Conservation (phyloP, 352 stramenopile species). For the Phytophthora chlamydospora region DNA sequence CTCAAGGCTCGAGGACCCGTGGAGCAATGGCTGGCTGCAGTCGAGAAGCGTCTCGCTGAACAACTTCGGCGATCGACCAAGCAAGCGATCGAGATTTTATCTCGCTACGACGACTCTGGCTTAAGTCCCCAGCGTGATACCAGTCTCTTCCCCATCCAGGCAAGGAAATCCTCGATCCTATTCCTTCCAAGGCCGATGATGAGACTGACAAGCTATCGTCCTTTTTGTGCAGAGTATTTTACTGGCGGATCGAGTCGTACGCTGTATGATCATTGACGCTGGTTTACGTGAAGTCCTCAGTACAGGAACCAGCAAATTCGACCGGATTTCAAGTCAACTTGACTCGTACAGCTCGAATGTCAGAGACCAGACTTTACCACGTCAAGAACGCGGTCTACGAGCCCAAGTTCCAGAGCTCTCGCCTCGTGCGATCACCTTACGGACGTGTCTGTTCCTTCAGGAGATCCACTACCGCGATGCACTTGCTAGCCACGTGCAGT, state of each 20-base stretch:
- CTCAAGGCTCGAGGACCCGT: conserved; percentile 71
- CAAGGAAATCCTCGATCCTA: not conserved
- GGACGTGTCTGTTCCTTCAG: conserved; percentile 46
- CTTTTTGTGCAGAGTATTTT: conserved; percentile 38
- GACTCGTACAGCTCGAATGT: conserved; percentile 9
- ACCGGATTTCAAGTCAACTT: conserved; percentile 10
- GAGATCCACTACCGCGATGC: conserved; percentile 64
- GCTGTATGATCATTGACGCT: conserved; percentile 47
- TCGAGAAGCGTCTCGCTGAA: conserved; percentile 67
- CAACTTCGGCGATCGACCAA: conserved; percentile 62
- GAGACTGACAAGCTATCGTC: not conserved
- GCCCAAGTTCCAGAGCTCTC: not conserved
- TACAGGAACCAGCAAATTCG: not conserved
- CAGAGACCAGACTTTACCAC: conserved; percentile 9
- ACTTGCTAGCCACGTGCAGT: conserved; percentile 31
- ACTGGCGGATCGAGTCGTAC: conserved; percentile 56
- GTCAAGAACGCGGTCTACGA: not conserved
- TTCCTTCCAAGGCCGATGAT: not conserved
- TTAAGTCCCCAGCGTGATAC: conserved; percentile 6
- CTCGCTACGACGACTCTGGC: conserved; percentile 5
- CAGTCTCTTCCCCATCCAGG: conserved; percentile 38
- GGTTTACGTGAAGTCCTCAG: conserved; percentile 6
- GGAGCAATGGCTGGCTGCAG: conserved; percentile 66
- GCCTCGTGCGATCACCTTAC: conserved; percentile 24
- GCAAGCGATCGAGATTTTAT: conserved; percentile 40